These are phyloP conservation scores for Balakata baccata DNA, from an alignment of 345 rosid genomes.

Conservation along the genomic window DNA sequence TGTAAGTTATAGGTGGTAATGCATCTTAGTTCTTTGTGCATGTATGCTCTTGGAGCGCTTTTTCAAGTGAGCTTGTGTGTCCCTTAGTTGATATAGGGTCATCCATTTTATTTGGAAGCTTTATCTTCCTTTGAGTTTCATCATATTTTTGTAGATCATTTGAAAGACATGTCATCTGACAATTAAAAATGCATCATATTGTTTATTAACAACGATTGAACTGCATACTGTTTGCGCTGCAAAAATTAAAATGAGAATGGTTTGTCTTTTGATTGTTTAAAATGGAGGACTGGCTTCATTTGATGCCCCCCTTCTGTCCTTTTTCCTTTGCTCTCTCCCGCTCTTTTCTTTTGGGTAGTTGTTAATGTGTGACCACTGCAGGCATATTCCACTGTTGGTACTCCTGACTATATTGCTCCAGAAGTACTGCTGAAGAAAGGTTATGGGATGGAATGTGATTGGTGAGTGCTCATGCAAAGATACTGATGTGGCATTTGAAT, in stretches of 20 bases:
- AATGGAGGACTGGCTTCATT: slow-evolving; percentile 2
- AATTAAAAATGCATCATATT: neutral
- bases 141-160: slow-evolving; percentile 11
- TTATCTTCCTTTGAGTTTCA: neutral
- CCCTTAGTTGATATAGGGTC: neutral
- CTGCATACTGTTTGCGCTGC: neutral
- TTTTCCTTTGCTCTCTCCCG: neutral
- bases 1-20: slow-evolving; percentile 44
- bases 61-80: neutral
- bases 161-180: slow-evolving; percentile 5
- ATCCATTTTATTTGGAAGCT: neutral
- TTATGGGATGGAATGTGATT: slow-evolving; percentile 95
- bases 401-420: slow-evolving; percentile 97
- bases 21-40: slow-evolving; percentile 1
- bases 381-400: slow-evolving; percentile 98
- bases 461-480: slow-evolving; percentile 47
- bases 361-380: slow-evolving; percentile 30
- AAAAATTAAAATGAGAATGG: neutral
- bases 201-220: neutral
- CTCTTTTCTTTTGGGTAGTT: neutral
- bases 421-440: slow-evolving; percentile 96
- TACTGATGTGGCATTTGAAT: neutral
- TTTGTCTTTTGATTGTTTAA: neutral
- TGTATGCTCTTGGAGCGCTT: neutral
- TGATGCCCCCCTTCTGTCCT: neutral